phyloP scores from a whole-genome alignment of 345 rosid species.

The Brassica juncea region DNA sequence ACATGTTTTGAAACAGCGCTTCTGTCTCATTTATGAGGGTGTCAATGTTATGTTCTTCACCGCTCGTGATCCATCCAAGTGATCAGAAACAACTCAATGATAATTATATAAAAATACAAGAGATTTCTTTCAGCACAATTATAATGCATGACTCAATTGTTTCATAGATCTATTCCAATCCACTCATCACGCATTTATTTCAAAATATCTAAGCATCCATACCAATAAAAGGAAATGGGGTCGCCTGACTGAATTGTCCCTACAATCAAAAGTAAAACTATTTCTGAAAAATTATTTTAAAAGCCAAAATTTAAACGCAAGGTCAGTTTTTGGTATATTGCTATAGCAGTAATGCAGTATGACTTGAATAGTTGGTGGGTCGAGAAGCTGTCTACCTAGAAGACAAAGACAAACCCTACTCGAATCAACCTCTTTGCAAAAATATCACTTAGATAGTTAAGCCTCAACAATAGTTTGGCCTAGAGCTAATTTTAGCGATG shows the following conservation, averaged over 20 bases:
- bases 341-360: neutral
- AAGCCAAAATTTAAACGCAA: neutral
- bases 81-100: neutral
- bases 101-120: neutral
- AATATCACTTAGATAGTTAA: neutral
- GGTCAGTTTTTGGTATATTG: constrained; percentile 9
- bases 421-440: constrained; percentile 9
- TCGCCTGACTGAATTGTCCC: constrained; percentile 11
- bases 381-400: constrained; percentile 11
- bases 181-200: constrained; percentile 10
- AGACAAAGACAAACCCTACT: constrained; percentile 14
- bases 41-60: neutral
- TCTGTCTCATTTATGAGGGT: neutral
- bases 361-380: neutral
- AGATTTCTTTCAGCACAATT: neutral
- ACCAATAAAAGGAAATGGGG: neutral
- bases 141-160: neutral
- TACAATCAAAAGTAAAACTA: constrained; percentile 7
- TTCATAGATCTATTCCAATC: neutral
- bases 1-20: neutral
- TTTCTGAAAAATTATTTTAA: neutral
- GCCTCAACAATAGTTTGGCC: neutral
- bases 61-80: neutral
- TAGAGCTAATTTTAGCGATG: neutral
- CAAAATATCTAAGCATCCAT: constrained; percentile 9